Evolutionary conservation across 2,329 filamentous ascomycete species (phyloP).

Genomic region (Venturia aucupariae): DNA sequence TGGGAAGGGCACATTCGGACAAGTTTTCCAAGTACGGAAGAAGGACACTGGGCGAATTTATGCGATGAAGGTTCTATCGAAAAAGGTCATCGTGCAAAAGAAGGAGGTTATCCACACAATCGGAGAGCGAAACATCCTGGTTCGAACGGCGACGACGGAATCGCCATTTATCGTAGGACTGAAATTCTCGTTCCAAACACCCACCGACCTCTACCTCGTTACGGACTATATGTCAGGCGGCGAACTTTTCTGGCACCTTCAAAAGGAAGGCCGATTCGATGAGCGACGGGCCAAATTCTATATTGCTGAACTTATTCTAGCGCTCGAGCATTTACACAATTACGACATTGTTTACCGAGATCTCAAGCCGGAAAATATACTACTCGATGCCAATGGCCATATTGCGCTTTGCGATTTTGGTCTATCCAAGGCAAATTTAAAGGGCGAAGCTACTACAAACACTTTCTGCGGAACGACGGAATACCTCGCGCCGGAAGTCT

Average conservation of each 20-base stretch:
- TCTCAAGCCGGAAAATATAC: constrained; percentile 93
- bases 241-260: constrained; percentile 96
- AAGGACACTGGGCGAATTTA: constrained; percentile 94
- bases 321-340: constrained; percentile 88
- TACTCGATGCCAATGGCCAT: constrained; percentile 93
- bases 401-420: constrained; percentile 98
- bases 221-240: constrained; percentile 99
- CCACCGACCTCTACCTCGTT: constrained; percentile 93
- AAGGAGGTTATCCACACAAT: constrained; percentile 98
- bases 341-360: constrained; percentile 98
- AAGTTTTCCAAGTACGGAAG: constrained; percentile 97
- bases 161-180: constrained; percentile 96
- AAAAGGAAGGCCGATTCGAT: constrained; percentile 92
- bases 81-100: constrained; percentile 99
- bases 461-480: constrained; percentile 98
- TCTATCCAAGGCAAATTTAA: constrained; percentile 91
- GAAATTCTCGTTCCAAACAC: constrained; percentile 98
- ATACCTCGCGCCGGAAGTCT: constrained; percentile 89
- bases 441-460: constrained; percentile 95
- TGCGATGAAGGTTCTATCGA: constrained; percentile 97
- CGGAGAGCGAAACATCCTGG: constrained; percentile 92
- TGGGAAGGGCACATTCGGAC: constrained; percentile 95
- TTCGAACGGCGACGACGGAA: constrained; percentile 88
- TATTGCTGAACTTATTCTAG: constrained; percentile 92
- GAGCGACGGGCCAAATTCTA: constrained; percentile 97